Evolutionary conservation across 2,329 filamentous ascomycete genomes (phyloP).

Genomic region (Didymella pomorum): DNA sequence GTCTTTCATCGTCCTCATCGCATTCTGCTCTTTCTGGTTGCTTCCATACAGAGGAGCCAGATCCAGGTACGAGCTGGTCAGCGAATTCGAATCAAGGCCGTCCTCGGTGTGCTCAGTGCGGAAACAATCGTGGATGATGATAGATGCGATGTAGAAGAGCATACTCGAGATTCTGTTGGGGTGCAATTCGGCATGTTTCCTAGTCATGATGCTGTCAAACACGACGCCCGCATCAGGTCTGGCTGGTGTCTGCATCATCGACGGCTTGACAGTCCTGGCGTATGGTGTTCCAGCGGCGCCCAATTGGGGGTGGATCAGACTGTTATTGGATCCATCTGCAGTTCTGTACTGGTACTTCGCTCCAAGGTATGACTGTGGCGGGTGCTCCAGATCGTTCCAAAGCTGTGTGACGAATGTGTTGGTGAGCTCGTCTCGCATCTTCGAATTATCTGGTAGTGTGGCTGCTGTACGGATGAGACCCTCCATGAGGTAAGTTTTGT

Average conservation of each 20-base stretch:
- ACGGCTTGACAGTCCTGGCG: constrained; percentile 69
- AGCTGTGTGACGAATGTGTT: constrained; percentile 56
- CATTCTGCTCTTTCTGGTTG: constrained; percentile 70
- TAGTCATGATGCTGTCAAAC: constrained; percentile 73
- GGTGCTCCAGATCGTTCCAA: constrained; percentile 59
- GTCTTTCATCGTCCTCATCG: constrained; percentile 69
- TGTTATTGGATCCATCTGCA: constrained; percentile 62
- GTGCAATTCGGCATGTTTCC: constrained; percentile 69
- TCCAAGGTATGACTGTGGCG: constrained; percentile 56
- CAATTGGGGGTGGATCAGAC: constrained; percentile 68
- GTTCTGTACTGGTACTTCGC: constrained; percentile 57
- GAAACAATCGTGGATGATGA: constrained; percentile 70
- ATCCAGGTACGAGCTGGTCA: constrained; percentile 78
- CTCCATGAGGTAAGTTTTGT: constrained; percentile 70
- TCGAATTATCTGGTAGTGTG: constrained; percentile 52
- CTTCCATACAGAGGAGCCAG: constrained; percentile 77
- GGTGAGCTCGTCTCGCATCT: constrained; percentile 53
- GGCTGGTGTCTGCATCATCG: constrained; percentile 64
- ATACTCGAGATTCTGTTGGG: constrained; percentile 77
- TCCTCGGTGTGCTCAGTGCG: constrained; percentile 68
- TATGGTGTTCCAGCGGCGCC: constrained; percentile 73
- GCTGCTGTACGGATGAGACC: constrained; percentile 60
- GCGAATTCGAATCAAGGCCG: constrained; percentile 62
- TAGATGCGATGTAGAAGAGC: constrained; percentile 77
- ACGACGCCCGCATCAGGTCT: constrained; percentile 71